Evolutionary conservation across 192 early-diverging fungal genomes (phyloP).

Genomic region (Coemansia sp.): DNA sequence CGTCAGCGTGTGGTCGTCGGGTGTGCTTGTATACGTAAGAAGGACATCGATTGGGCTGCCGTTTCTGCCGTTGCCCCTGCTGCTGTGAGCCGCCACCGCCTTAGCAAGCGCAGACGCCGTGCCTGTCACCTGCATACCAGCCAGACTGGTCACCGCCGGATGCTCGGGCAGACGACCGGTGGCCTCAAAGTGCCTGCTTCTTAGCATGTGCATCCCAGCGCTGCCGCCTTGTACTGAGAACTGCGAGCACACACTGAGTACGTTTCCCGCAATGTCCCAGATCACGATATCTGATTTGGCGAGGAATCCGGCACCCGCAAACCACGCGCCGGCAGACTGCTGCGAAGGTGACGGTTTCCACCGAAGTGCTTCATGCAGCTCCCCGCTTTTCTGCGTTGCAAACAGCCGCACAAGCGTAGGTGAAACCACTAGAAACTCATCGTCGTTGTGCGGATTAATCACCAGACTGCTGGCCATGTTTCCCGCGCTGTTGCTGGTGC

Average conservation of each 20-base stretch:
- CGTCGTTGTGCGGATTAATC: slow-evolving; percentile 44
- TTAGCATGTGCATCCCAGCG: slow-evolving; percentile 45
- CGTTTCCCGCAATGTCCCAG: slow-evolving; percentile 47
- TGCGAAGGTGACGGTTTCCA: slow-evolving; percentile 35
- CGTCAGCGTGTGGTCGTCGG: slow-evolving; percentile 24
- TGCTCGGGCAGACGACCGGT: slow-evolving; percentile 4
- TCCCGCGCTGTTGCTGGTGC: slow-evolving; percentile 18
- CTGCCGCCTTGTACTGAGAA: slow-evolving; percentile 50
- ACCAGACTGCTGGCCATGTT: slow-evolving; percentile 21
- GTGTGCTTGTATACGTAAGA: slow-evolving; percentile 28
- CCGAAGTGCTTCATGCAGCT: slow-evolving; percentile 44
- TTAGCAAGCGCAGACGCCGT: slow-evolving; percentile 19
- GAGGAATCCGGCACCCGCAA: slow-evolving; percentile 43
- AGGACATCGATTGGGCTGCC: slow-evolving; percentile 19
- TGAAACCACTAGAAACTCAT: slow-evolving; percentile 53
- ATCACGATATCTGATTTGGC: slow-evolving; percentile 35
- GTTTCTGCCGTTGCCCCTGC: not conserved
- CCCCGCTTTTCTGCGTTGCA: slow-evolving; percentile 28
- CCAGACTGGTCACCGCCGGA: slow-evolving; percentile 13
- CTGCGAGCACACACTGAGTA: slow-evolving; percentile 47
- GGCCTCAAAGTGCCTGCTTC: slow-evolving; percentile 18
- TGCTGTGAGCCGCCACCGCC: not conserved
- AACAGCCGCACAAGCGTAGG: slow-evolving; percentile 41
- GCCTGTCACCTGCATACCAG: slow-evolving; percentile 14
- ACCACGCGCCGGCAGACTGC: slow-evolving; percentile 20